Evolutionary conservation across 208 protist genomes (phyloP).

Genomic region (Leishmania guyanensis): DNA sequence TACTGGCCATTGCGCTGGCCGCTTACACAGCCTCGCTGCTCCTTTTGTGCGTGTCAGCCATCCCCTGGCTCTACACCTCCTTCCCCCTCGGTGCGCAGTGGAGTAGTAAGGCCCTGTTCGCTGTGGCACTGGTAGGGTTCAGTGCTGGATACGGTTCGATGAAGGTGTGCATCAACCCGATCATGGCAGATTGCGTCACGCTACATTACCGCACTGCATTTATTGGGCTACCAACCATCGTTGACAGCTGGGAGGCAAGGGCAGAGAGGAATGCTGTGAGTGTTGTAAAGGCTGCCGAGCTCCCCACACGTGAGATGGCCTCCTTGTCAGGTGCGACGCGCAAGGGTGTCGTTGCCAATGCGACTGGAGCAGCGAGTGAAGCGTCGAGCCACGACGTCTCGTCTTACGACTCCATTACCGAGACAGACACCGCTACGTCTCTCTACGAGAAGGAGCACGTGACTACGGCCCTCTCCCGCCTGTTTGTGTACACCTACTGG

Average conservation of each 20-base stretch:
- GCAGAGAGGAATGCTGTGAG: no score
- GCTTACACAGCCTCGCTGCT: conserved; percentile 42
- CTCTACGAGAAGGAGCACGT: conserved; percentile 15
- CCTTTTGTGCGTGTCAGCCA: conserved; percentile 45
- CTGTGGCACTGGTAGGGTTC: conserved; percentile 33
- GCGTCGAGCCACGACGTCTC: background rate
- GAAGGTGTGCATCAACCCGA: conserved; percentile 76
- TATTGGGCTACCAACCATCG: background rate
- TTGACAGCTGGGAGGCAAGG: background rate
- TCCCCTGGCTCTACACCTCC: conserved; percentile 41
- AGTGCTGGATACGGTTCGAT: conserved; percentile 63
- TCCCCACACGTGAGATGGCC: background rate
- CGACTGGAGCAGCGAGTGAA: background rate
- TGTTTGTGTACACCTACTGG: conserved; percentile 61
- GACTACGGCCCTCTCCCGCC: conserved; percentile 39
- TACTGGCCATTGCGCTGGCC: conserved; percentile 33
- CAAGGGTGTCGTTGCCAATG: background rate
- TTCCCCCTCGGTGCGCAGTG: conserved; percentile 36
- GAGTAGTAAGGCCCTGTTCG: conserved; percentile 34
- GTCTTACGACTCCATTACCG: background rate
- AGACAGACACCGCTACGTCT: background rate
- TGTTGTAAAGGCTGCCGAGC: background rate
- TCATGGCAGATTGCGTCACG: conserved; percentile 69
- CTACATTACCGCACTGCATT: conserved; percentile 24
- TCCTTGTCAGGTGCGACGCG: background rate